Conservation (phyloP, 2,329 filamentous ascomycete species). For the Lachnellula subtilissima region DNA sequence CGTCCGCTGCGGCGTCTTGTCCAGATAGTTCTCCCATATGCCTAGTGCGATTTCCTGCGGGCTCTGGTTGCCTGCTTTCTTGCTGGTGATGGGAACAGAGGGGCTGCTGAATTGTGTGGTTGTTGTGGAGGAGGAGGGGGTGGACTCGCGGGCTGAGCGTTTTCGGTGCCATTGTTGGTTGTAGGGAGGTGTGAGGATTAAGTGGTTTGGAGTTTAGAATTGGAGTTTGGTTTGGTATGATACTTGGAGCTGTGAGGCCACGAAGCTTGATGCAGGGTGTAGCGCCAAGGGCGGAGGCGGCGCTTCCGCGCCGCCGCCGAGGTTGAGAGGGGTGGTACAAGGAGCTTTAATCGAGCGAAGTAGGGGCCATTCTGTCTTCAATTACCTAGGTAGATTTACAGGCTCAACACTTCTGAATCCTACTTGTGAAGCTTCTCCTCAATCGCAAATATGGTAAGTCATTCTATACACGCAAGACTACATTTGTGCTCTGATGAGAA, state of each 20-base stretch:
- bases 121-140: conserved; percentile 19
- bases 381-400: background rate
- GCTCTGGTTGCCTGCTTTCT: conserved; percentile 23
- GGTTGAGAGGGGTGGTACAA: too few relatives aligned
- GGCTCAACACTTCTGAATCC: background rate
- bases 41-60: conserved; percentile 56
- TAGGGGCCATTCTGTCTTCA: background rate
- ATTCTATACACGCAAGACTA: background rate
- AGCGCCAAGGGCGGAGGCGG: conserved; percentile 7
- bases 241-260: conserved; percentile 20
- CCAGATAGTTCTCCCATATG: conserved; percentile 73
- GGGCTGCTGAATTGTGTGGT: conserved; percentile 13
- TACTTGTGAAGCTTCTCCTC: background rate
- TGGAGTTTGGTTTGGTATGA: conserved; percentile 2
- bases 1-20: conserved; percentile 80
- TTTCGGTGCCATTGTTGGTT: conserved; percentile 48
- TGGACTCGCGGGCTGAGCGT: conserved; percentile 33
- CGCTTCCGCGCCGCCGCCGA: background rate
- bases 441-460: conserved; percentile 24
- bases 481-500: background rate
- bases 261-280: conserved; percentile 22
- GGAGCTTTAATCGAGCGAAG: too few relatives aligned
- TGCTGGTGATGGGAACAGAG: conserved; percentile 23
- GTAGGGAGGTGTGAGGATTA: conserved; percentile 1
- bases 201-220: conserved; percentile 5